Conservation (phyloP, 2,329 filamentous ascomycete genomes). For the Cryphonectria naterciae region DNA sequence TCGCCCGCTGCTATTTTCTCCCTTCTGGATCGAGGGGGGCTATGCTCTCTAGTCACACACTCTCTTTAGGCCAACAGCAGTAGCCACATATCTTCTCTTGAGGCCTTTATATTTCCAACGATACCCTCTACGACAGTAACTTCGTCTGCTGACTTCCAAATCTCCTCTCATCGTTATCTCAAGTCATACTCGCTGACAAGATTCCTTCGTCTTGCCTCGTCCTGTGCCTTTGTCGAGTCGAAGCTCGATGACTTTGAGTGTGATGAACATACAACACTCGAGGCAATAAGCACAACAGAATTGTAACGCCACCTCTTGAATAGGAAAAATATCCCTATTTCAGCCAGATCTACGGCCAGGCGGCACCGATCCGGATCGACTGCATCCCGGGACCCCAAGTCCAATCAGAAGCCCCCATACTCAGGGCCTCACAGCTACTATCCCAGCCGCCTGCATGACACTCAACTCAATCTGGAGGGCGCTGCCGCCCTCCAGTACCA, state of each 20-base stretch:
- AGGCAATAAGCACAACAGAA: background rate
- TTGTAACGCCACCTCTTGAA: slow-evolving; percentile 9
- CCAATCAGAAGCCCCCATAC: slow-evolving; percentile 24
- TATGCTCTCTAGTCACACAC: background rate
- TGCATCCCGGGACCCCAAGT: slow-evolving; percentile 13
- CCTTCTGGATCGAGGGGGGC: slow-evolving; percentile 3
- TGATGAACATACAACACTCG: background rate
- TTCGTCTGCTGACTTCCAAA: background rate
- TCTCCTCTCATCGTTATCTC: background rate
- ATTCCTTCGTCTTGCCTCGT: background rate
- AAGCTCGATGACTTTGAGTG: background rate
- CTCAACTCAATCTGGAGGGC: slow-evolving; percentile 27
- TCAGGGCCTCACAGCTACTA: slow-evolving; percentile 21
- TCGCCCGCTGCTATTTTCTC: slow-evolving; percentile 2
- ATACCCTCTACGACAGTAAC: background rate
- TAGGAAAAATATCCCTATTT: background rate
- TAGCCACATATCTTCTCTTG: background rate
- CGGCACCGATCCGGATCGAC: slow-evolving; percentile 16
- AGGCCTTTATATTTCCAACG: slow-evolving; percentile 4
- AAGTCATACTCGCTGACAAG: background rate
- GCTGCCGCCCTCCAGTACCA: slow-evolving; percentile 17
- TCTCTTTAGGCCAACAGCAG: slow-evolving; percentile 7
- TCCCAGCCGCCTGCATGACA: slow-evolving; percentile 27
- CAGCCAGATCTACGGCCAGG: slow-evolving; percentile 1
- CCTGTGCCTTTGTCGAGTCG: background rate